phyloP scores from a whole-genome alignment of 495 filamentous ascomycete genomes.

The Parachaetomium inaequale region DNA sequence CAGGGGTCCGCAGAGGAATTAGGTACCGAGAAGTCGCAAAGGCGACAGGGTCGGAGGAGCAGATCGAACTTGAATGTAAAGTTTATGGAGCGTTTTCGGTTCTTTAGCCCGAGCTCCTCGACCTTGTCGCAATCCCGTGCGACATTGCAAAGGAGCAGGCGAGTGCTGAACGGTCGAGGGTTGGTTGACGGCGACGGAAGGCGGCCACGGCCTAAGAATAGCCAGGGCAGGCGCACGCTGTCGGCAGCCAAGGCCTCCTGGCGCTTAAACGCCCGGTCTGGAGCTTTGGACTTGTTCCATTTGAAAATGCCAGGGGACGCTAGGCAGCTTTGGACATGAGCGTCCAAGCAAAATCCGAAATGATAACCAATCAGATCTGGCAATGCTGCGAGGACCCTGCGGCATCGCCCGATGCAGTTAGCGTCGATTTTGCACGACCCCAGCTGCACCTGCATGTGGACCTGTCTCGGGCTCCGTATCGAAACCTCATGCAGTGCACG shows the following conservation, averaged over 20 bases:
- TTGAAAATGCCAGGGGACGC: slow-evolving; percentile 9
- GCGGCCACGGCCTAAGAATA: slow-evolving; percentile 20
- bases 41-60: neutral
- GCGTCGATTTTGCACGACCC: slow-evolving; percentile 1
- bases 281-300: slow-evolving; percentile 1
- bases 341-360: neutral
- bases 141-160: neutral
- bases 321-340: slow-evolving; percentile 13
- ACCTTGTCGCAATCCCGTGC: neutral
- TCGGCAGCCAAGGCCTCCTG: slow-evolving; percentile 16
- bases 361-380: neutral
- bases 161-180: neutral
- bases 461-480: slow-evolving; percentile 7
- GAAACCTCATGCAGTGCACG: neutral
- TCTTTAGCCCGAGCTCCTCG: neutral
- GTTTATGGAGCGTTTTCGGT: too few relatives aligned
- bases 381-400: too few relatives aligned
- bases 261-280: slow-evolving; percentile 22
- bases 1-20: slow-evolving; percentile 27
- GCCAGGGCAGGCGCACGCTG: neutral
- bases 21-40: neutral
- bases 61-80: neutral
- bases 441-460: slow-evolving; percentile 1
- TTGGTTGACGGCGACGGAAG: neutral
- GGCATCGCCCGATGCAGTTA: neutral